Evolutionary conservation across 768 basidiomycete species (phyloP).

Genomic region (Scleroderma citrinum): DNA sequence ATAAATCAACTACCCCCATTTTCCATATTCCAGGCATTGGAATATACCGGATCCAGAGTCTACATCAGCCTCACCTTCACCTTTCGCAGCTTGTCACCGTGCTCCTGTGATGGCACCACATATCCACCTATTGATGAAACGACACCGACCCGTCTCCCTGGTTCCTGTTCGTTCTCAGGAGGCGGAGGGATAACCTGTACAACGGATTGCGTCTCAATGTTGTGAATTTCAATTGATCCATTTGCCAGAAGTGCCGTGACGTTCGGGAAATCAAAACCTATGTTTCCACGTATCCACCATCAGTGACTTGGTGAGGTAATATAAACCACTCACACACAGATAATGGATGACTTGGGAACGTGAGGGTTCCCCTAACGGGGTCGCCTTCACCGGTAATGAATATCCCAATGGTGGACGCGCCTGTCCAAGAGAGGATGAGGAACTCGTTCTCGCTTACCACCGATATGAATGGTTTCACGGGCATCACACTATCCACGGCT

Average conservation of each 20-base stretch:
- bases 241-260: conserved; percentile 75
- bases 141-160: conserved; percentile 25
- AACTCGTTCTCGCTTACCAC: conserved; percentile 78
- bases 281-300: background rate
- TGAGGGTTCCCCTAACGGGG: conserved; percentile 82
- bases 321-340: conserved; percentile 55
- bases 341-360: conserved; percentile 77
- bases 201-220: conserved; percentile 64
- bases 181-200: conserved; percentile 63
- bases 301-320: background rate
- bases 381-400: conserved; percentile 84
- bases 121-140: conserved; percentile 32
- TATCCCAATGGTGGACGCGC: conserved; percentile 72
- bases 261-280: conserved; percentile 80
- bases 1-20: no score
- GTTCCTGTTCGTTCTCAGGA: conserved; percentile 13
- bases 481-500: conserved; percentile 36
- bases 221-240: conserved; percentile 76
- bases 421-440: conserved; percentile 81
- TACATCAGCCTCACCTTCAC: conserved; percentile 24
- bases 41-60: background rate
- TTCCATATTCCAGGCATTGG: no score
- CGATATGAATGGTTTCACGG: conserved; percentile 64
- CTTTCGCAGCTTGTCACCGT: conserved; percentile 35
- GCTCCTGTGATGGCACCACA: conserved; percentile 37